Percentiles rank a stretch among this genome's conserved stretches.
phyloP scores from a whole-genome alignment of 192 early-diverging fungal genomes.

The Paraglomus occultum region DNA sequence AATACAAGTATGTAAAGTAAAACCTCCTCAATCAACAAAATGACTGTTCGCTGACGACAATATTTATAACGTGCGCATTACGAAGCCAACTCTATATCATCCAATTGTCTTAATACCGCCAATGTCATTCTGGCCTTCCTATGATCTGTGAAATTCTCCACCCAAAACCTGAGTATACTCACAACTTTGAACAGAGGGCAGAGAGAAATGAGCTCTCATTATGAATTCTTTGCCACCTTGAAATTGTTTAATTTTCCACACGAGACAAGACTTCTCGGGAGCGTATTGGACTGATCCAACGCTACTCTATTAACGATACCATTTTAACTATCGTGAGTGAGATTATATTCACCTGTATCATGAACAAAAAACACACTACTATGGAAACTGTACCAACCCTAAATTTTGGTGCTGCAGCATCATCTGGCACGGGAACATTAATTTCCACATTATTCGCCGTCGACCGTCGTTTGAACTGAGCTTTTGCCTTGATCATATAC shows the following conservation, averaged over 20 bases:
- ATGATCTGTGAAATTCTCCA: constrained; percentile 3
- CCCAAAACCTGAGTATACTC: constrained; percentile 6
- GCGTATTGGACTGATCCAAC: constrained; percentile 88
- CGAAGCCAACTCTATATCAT: too few species aligned
- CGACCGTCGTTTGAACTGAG: constrained; percentile 96
- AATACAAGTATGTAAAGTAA: too few species aligned
- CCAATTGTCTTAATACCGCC: too few species aligned
- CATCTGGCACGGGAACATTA: constrained; percentile 94
- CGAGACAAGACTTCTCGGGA: constrained; percentile 90
- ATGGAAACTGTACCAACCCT: constrained; percentile 52
- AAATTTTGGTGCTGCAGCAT: constrained; percentile 96
- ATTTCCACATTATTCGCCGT: constrained; percentile 99
- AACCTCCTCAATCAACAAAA: too few species aligned
- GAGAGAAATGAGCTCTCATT: constrained; percentile 82
- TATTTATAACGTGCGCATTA: too few species aligned
- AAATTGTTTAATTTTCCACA: constrained; percentile 99
- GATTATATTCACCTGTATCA: neutral
- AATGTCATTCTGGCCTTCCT: neutral
- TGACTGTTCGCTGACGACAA: too few species aligned
- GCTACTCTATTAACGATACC: constrained; percentile 51
- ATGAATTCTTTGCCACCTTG: constrained; percentile 97
- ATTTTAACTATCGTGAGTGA: neutral
- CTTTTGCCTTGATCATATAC: constrained; percentile 95
- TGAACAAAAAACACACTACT: neutral
- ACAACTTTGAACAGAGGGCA: constrained; percentile 80